Conservation (phyloP, 768 basidiomycete species). For the Atractiella rhizophila region DNA sequence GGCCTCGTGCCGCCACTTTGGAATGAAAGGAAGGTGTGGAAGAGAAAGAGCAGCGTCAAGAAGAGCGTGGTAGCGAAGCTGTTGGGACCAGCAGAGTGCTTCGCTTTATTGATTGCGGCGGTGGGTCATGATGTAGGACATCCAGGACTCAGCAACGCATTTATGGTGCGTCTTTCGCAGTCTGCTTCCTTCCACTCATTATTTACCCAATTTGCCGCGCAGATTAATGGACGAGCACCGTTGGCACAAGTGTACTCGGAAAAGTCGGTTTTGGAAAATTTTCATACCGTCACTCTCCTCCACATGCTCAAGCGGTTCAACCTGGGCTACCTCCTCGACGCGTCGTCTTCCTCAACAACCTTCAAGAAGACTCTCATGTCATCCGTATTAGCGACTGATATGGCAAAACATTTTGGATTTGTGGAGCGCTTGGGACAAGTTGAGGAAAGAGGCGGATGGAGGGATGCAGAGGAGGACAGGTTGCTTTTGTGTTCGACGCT, state of each 20-base stretch:
- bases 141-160: conserved; percentile 75
- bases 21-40: conserved; percentile 9
- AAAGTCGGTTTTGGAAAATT: conserved; percentile 57
- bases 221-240: conserved; percentile 87
- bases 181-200: background rate
- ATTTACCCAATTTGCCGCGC: background rate
- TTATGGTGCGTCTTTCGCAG: conserved; percentile 46
- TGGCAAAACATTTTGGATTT: conserved; percentile 68
- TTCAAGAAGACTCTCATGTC: conserved; percentile 54
- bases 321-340: conserved; percentile 15
- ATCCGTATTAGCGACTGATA: conserved; percentile 77
- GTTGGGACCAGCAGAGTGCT: conserved; percentile 40
- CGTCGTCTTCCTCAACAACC: conserved; percentile 14
- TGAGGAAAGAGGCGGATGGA: conserved; percentile 15
- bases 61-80: conserved; percentile 16
- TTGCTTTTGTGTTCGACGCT: conserved; percentile 64
- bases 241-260: conserved; percentile 68
- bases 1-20: conserved; percentile 56
- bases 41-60: conserved; percentile 15
- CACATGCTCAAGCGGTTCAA: conserved; percentile 15
- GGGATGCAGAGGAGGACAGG: conserved; percentile 24
- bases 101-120: conserved; percentile 65
- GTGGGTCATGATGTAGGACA: conserved; percentile 96
- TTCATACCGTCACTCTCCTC: conserved; percentile 17
- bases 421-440: conserved; percentile 30